A percentile compares a stretch with the other conserved stretches of the same genome.
These are phyloP conservation scores for Clausena lansium DNA, from an alignment of 345 rosid genomes.

Conservation along the genomic window DNA sequence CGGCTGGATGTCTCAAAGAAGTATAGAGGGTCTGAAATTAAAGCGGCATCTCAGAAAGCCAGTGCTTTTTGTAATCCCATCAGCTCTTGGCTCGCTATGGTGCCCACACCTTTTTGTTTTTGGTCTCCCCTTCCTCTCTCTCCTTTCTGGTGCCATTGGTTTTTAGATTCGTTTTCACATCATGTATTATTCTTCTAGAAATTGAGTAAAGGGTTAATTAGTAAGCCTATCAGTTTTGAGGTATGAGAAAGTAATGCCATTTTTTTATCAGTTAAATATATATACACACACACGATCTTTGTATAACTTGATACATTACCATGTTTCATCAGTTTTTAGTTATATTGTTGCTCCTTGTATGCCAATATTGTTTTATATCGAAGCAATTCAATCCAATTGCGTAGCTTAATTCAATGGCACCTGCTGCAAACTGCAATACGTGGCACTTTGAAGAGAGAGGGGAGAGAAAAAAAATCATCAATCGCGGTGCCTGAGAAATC, in stretches of 20 bases:
- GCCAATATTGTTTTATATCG: background rate
- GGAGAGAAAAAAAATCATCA: no score
- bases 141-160: background rate
- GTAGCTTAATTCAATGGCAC: no score
- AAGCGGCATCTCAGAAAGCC: conserved; percentile 22
- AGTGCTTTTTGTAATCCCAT: background rate
- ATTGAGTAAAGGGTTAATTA: background rate
- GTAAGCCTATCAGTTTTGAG: background rate
- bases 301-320: background rate
- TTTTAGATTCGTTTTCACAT: background rate
- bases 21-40: conserved; percentile 5
- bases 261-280: no score
- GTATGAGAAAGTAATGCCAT: background rate
- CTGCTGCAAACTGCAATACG: no score
- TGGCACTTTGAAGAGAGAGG: no score
- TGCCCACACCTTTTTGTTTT: background rate
- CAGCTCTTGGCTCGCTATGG: conserved; percentile 21
- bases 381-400: background rate
- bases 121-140: background rate
- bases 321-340: no score
- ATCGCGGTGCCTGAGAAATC: no score
- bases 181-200: background rate
- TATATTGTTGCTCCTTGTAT: background rate
- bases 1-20: background rate
- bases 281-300: no score